phyloP scores from a whole-genome alignment of 495 filamentous ascomycete genomes.

The Paragyromitra xinjiangensis region DNA sequence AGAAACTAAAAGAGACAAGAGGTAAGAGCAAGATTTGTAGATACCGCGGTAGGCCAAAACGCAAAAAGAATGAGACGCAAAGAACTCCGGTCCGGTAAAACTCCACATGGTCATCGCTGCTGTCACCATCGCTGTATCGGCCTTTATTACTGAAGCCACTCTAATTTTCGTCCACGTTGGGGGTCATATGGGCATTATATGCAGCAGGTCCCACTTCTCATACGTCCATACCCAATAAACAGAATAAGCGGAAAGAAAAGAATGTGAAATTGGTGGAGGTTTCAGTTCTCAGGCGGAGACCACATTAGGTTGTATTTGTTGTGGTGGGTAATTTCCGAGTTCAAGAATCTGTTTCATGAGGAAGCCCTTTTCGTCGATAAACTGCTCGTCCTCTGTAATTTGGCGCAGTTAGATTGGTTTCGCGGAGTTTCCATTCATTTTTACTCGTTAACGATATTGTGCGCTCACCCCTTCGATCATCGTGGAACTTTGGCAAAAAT shows the following conservation, averaged over 20 bases:
- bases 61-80: slow-evolving; percentile 28
- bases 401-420: background rate
- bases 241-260: background rate
- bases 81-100: slow-evolving; percentile 44
- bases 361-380: slow-evolving; percentile 96
- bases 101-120: slow-evolving; percentile 30
- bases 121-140: slow-evolving; percentile 8
- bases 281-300: slow-evolving; percentile 33
- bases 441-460: background rate
- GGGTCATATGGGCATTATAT: background rate
- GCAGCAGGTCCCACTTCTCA: background rate
- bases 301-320: slow-evolving; percentile 41
- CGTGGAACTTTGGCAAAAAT: slow-evolving; percentile 89
- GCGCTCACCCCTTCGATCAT: slow-evolving; percentile 74
- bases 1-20: slow-evolving; percentile 20
- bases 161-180: background rate
- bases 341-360: slow-evolving; percentile 84
- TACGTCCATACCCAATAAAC: background rate
- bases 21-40: slow-evolving; percentile 19
- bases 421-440: background rate
- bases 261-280: background rate
- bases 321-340: slow-evolving; percentile 49
- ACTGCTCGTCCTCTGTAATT: slow-evolving; percentile 86
- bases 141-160: background rate
- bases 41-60: slow-evolving; percentile 37